phyloP scores from a whole-genome alignment of 2,329 filamentous ascomycete species.

The Hymenoscyphus infarciens region DNA sequence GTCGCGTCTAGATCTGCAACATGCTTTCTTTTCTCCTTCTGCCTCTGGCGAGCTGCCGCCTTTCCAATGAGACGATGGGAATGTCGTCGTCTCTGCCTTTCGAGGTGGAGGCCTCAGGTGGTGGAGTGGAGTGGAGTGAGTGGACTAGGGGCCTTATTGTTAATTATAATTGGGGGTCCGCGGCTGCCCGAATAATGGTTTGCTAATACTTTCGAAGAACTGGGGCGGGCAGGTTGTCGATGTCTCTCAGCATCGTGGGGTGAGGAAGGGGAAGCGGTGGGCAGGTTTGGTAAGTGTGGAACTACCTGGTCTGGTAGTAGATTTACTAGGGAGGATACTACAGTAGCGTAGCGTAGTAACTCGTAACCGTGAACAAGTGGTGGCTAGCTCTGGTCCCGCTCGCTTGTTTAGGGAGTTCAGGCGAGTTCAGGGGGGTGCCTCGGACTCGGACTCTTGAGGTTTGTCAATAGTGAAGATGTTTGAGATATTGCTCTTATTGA shows the following conservation, averaged over 20 bases:
- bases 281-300: background rate
- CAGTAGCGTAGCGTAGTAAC: background rate
- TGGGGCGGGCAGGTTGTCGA: background rate
- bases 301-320: background rate
- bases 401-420: conserved; percentile 2
- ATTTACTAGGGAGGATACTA: background rate
- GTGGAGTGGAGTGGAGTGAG: background rate
- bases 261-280: background rate
- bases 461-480: too few relatives aligned
- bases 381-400: background rate
- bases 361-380: background rate
- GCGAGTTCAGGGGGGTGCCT: background rate
- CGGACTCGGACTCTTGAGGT: background rate
- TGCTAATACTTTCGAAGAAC: background rate
- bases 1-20: background rate
- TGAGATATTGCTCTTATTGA: too few relatives aligned
- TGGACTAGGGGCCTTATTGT: background rate
- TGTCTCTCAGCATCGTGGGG: background rate
- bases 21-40: background rate
- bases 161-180: background rate
- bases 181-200: background rate
- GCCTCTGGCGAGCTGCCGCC: background rate
- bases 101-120: background rate
- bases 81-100: background rate
- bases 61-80: too few relatives aligned